Base-by-base conservation (phyloP, 1,139 yeast species). In the Geotrichum candidum region DNA sequence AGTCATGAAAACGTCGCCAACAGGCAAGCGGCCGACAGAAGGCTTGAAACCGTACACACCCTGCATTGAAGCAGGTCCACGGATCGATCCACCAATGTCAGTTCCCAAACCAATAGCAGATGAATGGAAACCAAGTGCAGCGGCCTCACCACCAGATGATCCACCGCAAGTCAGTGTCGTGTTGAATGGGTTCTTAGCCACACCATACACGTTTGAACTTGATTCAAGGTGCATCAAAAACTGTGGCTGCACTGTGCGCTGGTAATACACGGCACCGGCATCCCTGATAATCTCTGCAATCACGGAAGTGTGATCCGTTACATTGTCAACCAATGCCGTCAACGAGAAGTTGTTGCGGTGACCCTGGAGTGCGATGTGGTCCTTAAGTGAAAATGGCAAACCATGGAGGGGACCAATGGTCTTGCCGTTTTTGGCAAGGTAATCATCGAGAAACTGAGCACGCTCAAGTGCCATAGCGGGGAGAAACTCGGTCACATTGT, bases 101-200 rank as follows among this genome's bases (percentile, higher is more conserved):
- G 87, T 82, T 10, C 88, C 87, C 53, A 84, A 72, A 0, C 87
- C 88, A 46, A 84, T 66, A 10, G 78, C 70, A 0, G 84, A 76
- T 5, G 81, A 86, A 54, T 77, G 76, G 25, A 81, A 70, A 1
- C 80, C 85, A 33, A 83, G 70, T n/a, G 84, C 69, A 0, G 87
- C 80, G 15, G 84, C 87, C 69, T 84, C 88, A 55, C 89, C 89
- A 9, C 87, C 87, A 15, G 85, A 80, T 3, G 85, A 80, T 0
- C 88, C 88, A 48, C 88, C 88, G 23, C 80, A 69, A 1, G 83
- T 73, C 41, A 84, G 73, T 0, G 68, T 67, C 25, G 76, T 73
- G 67, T 84, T 82, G 61, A 73, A 69, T 3, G 85, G 77, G 67
- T 83, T 84, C 41, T 64, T 59, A 0, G 87, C 83, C 38, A 72